These are phyloP conservation scores for Strobilomyces dryophilus DNA, from an alignment of 768 basidiomycete genomes.

Conservation along the genomic window DNA sequence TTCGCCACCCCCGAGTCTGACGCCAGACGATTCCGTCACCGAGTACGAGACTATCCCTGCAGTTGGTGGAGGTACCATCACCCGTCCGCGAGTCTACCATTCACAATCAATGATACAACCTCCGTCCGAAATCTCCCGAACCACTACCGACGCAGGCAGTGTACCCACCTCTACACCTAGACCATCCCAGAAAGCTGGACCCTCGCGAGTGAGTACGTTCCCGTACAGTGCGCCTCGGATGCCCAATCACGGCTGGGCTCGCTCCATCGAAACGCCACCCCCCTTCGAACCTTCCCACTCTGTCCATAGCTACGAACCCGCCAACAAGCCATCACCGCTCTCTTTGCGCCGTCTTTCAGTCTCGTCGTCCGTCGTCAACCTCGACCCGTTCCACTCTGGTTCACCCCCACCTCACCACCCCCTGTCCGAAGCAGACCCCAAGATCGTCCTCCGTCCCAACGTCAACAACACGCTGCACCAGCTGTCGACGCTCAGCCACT, in stretches of 20 bases:
- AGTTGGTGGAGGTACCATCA: slow-evolving; percentile 85
- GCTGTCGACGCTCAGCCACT: slow-evolving; percentile 78
- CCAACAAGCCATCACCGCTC: slow-evolving; percentile 14
- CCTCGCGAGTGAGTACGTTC: slow-evolving; percentile 12
- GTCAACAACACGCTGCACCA: slow-evolving; percentile 79
- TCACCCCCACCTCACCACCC: slow-evolving; percentile 33
- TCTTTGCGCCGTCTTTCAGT: slow-evolving; percentile 33
- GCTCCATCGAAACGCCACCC: slow-evolving; percentile 45
- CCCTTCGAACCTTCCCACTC: slow-evolving; percentile 29
- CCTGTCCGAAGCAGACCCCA: slow-evolving; percentile 41
- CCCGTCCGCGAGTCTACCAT: slow-evolving; percentile 81
- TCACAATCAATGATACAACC: slow-evolving; percentile 73
- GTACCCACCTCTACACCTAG: background rate
- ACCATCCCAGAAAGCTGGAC: slow-evolving; percentile 28
- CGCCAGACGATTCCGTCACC: slow-evolving; percentile 40
- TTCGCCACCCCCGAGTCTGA: slow-evolving; percentile 42
- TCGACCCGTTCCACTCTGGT: slow-evolving; percentile 32
- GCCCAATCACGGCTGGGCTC: slow-evolving; percentile 39
- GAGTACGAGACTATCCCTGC: slow-evolving; percentile 90
- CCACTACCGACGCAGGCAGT: slow-evolving; percentile 54
- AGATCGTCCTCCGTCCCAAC: slow-evolving; percentile 60
- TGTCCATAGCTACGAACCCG: slow-evolving; percentile 12
- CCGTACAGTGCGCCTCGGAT: slow-evolving; percentile 7
- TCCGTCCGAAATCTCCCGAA: slow-evolving; percentile 25
- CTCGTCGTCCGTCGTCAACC: slow-evolving; percentile 24